phyloP scores from a whole-genome alignment of 495 filamentous ascomycete species.

The Annulohypoxylon stygium region DNA sequence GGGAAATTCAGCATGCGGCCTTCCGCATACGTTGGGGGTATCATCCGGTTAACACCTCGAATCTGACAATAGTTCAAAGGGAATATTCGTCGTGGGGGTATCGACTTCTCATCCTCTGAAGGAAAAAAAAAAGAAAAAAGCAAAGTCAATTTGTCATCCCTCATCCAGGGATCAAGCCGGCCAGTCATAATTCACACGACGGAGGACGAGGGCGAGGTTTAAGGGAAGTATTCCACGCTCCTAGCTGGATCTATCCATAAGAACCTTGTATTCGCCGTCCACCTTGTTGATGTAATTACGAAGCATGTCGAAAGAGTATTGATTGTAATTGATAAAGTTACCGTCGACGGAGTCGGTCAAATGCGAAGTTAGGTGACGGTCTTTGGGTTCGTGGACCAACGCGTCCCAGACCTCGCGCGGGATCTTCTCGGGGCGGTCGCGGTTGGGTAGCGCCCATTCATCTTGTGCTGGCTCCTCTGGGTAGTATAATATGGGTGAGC shows the following conservation, averaged over 20 bases:
- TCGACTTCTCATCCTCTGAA: not conserved
- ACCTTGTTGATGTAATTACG: not conserved
- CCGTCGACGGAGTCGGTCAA: conserved; percentile 46
- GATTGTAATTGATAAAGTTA: conserved; percentile 47
- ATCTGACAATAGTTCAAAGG: not conserved
- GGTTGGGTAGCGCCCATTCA: conserved; percentile 28
- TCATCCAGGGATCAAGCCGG: not conserved
- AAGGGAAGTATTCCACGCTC: not conserved
- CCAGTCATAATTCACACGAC: too few relatives aligned
- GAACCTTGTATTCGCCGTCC: not conserved
- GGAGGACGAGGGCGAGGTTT: too few relatives aligned
- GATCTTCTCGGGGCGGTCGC: not conserved
- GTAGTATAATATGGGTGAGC: conserved; percentile 34
- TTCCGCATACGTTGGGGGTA: not conserved
- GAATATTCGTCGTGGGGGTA: not conserved
- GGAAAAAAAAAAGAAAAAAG: too few relatives aligned
- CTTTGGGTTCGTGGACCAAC: conserved; percentile 15
- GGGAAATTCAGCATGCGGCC: not conserved
- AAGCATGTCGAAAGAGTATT: conserved; percentile 40
- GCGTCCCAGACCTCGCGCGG: conserved; percentile 29
- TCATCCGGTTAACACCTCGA: not conserved
- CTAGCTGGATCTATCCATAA: not conserved
- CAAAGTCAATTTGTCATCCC: not conserved
- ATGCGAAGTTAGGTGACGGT: conserved; percentile 34
- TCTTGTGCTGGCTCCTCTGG: conserved; percentile 35